Base-by-base conservation (phyloP, 805 yeast genomes). In the Cyberlindnera lachancei region DNA sequence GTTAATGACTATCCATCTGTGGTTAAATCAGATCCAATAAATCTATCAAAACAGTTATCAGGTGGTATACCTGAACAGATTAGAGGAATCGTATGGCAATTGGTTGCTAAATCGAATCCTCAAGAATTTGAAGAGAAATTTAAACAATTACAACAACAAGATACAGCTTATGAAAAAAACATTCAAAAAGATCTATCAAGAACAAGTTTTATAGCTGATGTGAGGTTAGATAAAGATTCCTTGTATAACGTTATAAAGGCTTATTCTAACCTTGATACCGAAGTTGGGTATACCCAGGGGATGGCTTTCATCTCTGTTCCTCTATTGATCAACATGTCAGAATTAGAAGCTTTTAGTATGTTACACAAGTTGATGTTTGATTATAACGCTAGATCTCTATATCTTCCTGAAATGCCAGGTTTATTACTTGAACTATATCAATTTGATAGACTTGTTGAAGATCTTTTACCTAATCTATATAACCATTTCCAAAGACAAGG, bases 231-330 rank as follows among this genome's bases (percentile, higher is more conserved):
- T 31, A 77, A 78, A 46, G 78, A 72, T 21, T 76, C 84, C 30
- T 61, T 92, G 22, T 82, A 66, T 50, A 75, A 77, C 35, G 78
- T 92, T 18, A 70, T 92, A 40, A 83, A 82, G 50, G 88, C 87
- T 0, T 92, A 90, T 59, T 75, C 92, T 15, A 59, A 85, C 29
- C 80, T 73, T 53, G 97, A 92, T 55, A 76, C 82, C 2, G 96
- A 88, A 31, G 96, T 92, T 31, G 98, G 98, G 0, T 92, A 92
- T 51, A 92, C 96, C 2, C 98, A 92, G 58, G 97, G 98, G 7
- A 87, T 92, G 96, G 94, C 94, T 2, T 92, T 92, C 50, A 74
- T 92, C 27, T 73, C 84, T 0, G 86, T 86, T 6, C 96, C 98
- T 3, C 58, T 92, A 29, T 62, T 87, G 27, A 66, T 88, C 63